A percentile compares a stretch with the other conserved stretches of the same genome.
These are phyloP conservation scores for Schwanniomyces pseudopolymorphus DNA, from an alignment of 805 yeast species.

Conservation along the genomic window DNA sequence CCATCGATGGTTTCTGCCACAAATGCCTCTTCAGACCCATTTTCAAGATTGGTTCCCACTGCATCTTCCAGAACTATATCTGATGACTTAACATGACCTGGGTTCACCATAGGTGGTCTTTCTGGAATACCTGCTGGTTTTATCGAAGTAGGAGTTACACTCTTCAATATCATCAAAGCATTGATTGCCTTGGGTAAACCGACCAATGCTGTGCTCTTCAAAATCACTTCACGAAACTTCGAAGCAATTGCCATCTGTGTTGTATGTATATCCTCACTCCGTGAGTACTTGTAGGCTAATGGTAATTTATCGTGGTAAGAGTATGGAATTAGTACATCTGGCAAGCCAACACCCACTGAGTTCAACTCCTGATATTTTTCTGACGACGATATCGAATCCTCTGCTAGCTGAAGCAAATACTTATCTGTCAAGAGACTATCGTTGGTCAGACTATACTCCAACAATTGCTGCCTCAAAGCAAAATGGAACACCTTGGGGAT, in stretches of 20 bases:
- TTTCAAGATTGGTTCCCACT: constrained; percentile 32
- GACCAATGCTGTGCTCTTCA: constrained; percentile 75
- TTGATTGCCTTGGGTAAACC: constrained; percentile 88
- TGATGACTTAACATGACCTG: constrained; percentile 36
- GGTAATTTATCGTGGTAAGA: constrained; percentile 38
- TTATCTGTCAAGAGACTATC: constrained; percentile 32
- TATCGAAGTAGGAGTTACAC: constrained; percentile 57
- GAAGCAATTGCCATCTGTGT: constrained; percentile 41
- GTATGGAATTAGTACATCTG: constrained; percentile 42
- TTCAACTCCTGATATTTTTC: constrained; percentile 36
- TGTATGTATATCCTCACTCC: constrained; percentile 33
- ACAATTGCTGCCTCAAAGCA: constrained; percentile 50
- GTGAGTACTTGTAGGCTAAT: constrained; percentile 31
- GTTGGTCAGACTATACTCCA: constrained; percentile 24
- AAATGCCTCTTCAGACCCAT: constrained; percentile 10
- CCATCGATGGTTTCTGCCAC: constrained; percentile 42
- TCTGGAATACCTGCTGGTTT: constrained; percentile 24
- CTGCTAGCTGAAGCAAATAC: constrained; percentile 34
- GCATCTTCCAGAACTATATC: constrained; percentile 39
- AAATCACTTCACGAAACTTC: constrained; percentile 70
- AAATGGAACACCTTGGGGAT: constrained; percentile 73
- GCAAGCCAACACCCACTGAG: constrained; percentile 42
- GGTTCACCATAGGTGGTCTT: constrained; percentile 27
- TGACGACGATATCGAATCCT: constrained; percentile 40
- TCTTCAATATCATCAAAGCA: constrained; percentile 62